Base-by-base conservation (phyloP, 495 filamentous ascomycete species). In the Hypoxylon trugodes region DNA sequence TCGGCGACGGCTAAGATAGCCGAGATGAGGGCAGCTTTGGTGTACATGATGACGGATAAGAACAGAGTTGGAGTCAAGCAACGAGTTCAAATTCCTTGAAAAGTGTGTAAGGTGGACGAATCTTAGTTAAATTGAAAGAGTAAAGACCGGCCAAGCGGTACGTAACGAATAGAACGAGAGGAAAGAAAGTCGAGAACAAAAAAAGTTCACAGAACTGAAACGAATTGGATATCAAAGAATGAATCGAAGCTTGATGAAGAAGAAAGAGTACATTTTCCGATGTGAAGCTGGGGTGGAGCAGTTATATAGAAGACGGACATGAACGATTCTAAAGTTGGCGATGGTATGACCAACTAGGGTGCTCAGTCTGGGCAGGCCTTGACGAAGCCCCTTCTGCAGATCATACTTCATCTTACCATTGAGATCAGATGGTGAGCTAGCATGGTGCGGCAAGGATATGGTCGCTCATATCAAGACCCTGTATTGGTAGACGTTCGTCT, bases 121-220 rank as follows among this genome's bases (percentile, higher is more conserved):
- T 68, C 43, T 45, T 56, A 46, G 43, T 56, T 71, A 52, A 32
- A 35, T 30, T 56, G 32, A 68, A 48, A 45, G 45, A 46, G 45
- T 66, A 68, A 70, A 68, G 63, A 74, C 70, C 73, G 77, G 74
- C 78, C 74, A 71, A 72, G 72, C 65, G 77, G 65, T 59, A 63
- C 68, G 59, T 71, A 73, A 60, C 53, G 73, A 77, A 75, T 71
- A 68, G 76, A 68, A 65, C 25, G 43, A 50, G 30, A 33, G 46
- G 40, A 73, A 69, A 18, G 61, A 72, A 63, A 45, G 71, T 66
- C 16, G 32, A 65, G 59, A 71, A 66, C 65, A 47, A 30, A 59
- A 63, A 68, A 55, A 78, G 78, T 81, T 79, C 74, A 72, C 79
- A 80, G 78, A 79, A 79, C 76, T 77, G 66, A 69, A 78, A 73